Evolutionary conservation across 2,329 filamentous ascomycete species (phyloP).

Genomic region (Beauveria sp.): DNA sequence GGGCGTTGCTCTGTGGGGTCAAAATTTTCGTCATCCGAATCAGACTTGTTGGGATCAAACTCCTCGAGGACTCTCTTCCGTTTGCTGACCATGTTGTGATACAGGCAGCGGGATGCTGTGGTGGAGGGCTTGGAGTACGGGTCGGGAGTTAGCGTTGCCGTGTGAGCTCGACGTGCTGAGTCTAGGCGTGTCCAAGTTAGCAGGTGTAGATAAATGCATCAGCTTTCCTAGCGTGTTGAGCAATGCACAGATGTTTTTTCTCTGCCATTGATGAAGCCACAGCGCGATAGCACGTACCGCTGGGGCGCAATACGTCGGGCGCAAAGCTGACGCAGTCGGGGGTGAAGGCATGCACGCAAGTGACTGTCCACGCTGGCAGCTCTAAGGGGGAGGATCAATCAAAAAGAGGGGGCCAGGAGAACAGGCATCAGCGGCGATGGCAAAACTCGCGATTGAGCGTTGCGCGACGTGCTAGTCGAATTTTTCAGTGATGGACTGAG

Average conservation of each 20-base stretch:
- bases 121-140: not conserved
- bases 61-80: slow-evolving; percentile 51
- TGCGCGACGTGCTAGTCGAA: not conserved
- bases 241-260: not conserved
- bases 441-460: not conserved
- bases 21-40: slow-evolving; percentile 60
- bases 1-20: slow-evolving; percentile 43
- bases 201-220: not conserved
- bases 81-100: slow-evolving; percentile 28
- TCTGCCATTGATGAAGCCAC: not conserved
- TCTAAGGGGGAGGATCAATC: not conserved
- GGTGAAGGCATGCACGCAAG: slow-evolving; percentile 1
- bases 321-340: slow-evolving; percentile 1
- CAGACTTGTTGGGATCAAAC: slow-evolving; percentile 61
- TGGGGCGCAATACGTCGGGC: not conserved
- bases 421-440: slow-evolving; percentile 4
- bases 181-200: not conserved
- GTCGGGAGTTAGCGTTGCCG: not conserved
- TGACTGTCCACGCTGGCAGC: not conserved
- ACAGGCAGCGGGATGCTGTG: not conserved
- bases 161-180: not conserved
- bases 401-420: not conserved
- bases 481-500: not conserved
- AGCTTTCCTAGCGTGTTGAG: not conserved
- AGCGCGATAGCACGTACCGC: not conserved